These are phyloP conservation scores for Clathrus columnatus DNA, from an alignment of 768 basidiomycete genomes.

Conservation along the genomic window DNA sequence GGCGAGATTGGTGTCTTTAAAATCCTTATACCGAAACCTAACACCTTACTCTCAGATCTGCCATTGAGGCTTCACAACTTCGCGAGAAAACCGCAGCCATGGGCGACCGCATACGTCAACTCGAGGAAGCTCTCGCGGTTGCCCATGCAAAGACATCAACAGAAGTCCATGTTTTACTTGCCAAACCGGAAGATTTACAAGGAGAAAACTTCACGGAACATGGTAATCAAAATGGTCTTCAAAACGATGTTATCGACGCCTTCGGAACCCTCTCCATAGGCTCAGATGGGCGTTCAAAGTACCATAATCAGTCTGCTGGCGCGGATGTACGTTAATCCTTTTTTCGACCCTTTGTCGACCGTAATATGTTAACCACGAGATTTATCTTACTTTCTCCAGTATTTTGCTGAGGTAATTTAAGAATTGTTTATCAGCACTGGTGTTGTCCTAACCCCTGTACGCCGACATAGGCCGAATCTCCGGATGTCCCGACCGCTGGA, in stretches of 20 bases:
- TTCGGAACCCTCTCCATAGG: conserved; percentile 74
- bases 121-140: conserved; percentile 5
- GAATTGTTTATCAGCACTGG: not conserved
- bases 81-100: conserved; percentile 8
- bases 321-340: conserved; percentile 1
- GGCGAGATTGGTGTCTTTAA: not conserved
- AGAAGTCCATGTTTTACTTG: conserved; percentile 3
- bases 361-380: too few species aligned
- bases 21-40: not conserved
- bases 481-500: conserved; percentile 7
- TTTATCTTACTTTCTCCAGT: not conserved
- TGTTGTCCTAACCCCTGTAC: not conserved
- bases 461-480: not conserved
- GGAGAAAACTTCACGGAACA: not conserved
- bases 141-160: conserved; percentile 7
- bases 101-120: conserved; percentile 7
- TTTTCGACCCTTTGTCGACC: too few species aligned
- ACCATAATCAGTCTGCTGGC: conserved; percentile 19
- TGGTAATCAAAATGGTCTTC: conserved; percentile 18
- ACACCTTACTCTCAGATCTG: not conserved
- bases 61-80: conserved; percentile 8
- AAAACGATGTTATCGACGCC: conserved; percentile 66
- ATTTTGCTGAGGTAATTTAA: conserved; percentile 4
- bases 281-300: conserved; percentile 63
- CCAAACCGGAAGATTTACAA: not conserved